Evolutionary conservation across 2,329 filamentous ascomycete species (phyloP).

Genomic region (Verticillium longisporum): DNA sequence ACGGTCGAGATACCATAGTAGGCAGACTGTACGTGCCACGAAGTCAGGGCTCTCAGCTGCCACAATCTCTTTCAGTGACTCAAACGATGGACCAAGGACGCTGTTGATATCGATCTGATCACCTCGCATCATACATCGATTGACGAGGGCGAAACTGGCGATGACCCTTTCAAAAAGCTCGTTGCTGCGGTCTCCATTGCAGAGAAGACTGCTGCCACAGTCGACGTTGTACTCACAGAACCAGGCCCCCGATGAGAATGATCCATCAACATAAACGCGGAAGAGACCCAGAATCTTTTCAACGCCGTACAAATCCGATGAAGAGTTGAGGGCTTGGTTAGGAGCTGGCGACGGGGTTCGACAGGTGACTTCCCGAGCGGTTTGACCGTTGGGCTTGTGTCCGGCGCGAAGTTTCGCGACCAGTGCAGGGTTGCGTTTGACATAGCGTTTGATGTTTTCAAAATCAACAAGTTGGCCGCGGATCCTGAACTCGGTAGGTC

Average conservation of each 20-base stretch:
- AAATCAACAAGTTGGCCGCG: slow-evolving; percentile 30
- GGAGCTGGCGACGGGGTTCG: slow-evolving; percentile 21
- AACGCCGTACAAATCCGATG: slow-evolving; percentile 14
- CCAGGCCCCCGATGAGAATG: slow-evolving; percentile 20
- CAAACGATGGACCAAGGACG: slow-evolving; percentile 25
- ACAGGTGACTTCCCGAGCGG: slow-evolving; percentile 22
- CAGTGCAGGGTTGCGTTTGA: slow-evolving; percentile 29
- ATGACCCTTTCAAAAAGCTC: slow-evolving; percentile 27
- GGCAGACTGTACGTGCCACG: slow-evolving; percentile 22
- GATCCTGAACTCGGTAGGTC: slow-evolving; percentile 27
- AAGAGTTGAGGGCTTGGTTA: slow-evolving; percentile 13
- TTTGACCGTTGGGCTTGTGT: slow-evolving; percentile 21
- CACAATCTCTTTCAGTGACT: slow-evolving; percentile 25
- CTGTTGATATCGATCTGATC: slow-evolving; percentile 22
- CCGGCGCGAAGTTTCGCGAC: slow-evolving; percentile 23
- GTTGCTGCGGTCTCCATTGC: slow-evolving; percentile 20
- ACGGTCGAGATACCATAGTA: slow-evolving; percentile 26
- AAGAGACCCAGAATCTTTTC: slow-evolving; percentile 21
- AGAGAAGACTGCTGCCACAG: slow-evolving; percentile 15
- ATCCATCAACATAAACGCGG: slow-evolving; percentile 20
- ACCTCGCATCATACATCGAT: slow-evolving; percentile 23
- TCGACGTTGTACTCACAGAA: slow-evolving; percentile 21
- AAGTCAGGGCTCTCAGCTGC: slow-evolving; percentile 24
- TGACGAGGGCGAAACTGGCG: slow-evolving; percentile 24
- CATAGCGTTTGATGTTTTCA: slow-evolving; percentile 31